These are phyloP conservation scores for Phialophora chinensis DNA, from an alignment of 2,329 filamentous ascomycete species.

Conservation along the genomic window DNA sequence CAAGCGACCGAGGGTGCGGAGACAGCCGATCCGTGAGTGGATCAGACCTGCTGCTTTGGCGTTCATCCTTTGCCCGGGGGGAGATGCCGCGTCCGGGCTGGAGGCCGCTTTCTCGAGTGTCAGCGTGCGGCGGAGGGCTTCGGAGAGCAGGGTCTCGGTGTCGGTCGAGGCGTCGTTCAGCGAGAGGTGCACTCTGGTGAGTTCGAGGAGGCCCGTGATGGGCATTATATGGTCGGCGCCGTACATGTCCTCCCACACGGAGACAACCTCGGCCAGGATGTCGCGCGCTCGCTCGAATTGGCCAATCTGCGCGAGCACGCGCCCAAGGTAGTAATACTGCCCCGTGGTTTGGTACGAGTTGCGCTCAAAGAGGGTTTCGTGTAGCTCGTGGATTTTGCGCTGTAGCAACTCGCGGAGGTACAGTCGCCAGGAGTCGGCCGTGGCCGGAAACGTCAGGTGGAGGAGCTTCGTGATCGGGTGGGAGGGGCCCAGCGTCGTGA, in stretches of 20 bases:
- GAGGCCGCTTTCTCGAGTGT: slow-evolving; percentile 2
- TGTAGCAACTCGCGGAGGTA: slow-evolving; percentile 27
- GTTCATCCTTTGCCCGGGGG: neutral
- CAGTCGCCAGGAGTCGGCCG: neutral
- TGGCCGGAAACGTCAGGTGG: slow-evolving; percentile 5
- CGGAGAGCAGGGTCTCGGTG: slow-evolving; percentile 17
- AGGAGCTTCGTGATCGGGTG: slow-evolving; percentile 29
- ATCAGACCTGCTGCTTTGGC: slow-evolving; percentile 2
- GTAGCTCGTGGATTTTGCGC: slow-evolving; percentile 23
- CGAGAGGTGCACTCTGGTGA: slow-evolving; percentile 20
- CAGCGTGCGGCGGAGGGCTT: slow-evolving; percentile 20
- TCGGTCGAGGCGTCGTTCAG: neutral
- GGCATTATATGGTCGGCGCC: slow-evolving; percentile 22
- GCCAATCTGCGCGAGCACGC: slow-evolving; percentile 22
- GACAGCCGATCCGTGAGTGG: slow-evolving; percentile 23
- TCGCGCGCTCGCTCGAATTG: slow-evolving; percentile 10
- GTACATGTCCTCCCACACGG: slow-evolving; percentile 14
- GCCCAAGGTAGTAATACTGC: slow-evolving; percentile 26
- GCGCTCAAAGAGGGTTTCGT: slow-evolving; percentile 19
- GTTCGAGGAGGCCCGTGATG: slow-evolving; percentile 25
- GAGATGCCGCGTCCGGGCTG: neutral
- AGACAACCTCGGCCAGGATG: slow-evolving; percentile 15
- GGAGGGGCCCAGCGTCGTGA: slow-evolving; percentile 11
- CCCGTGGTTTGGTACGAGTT: slow-evolving; percentile 18
- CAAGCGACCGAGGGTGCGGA: slow-evolving; percentile 26